Evolutionary conservation across 2,329 filamentous ascomycete species (phyloP).

Genomic region (Verticillium nonalfalfae): DNA sequence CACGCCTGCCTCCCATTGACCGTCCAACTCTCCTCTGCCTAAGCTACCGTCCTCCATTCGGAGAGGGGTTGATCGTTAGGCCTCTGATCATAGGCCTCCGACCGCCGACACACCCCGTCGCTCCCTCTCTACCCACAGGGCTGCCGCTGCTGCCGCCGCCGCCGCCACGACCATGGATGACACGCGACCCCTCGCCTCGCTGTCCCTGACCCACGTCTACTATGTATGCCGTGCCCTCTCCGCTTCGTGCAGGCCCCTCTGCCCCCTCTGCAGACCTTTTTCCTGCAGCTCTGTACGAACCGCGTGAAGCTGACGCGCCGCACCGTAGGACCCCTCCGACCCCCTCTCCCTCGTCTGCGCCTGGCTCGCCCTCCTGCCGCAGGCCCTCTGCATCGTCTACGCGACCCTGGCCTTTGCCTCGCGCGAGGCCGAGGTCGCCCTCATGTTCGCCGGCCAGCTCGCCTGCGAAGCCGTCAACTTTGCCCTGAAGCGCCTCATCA

Average conservation of each 20-base stretch:
- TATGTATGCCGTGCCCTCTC: constrained; percentile 36
- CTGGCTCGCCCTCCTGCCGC: constrained; percentile 89
- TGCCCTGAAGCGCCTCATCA: constrained; percentile 80
- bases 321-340: constrained; percentile 72
- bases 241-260: background rate
- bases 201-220: constrained; percentile 92
- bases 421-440: constrained; percentile 78
- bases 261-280: background rate
- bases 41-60: too few species aligned
- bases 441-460: constrained; percentile 91
- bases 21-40: too few species aligned
- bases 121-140: too few species aligned
- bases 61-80: too few species aligned
- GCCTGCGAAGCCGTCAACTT: constrained; percentile 90
- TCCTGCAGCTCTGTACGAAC: too few species aligned
- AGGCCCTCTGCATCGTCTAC: constrained; percentile 86
- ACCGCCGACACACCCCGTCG: too few species aligned
- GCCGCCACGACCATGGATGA: constrained; percentile 21
- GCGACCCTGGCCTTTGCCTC: constrained; percentile 85
- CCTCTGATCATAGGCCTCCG: too few species aligned
- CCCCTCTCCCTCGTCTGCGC: constrained; percentile 80
- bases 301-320: background rate
- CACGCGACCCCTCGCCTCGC: constrained; percentile 64
- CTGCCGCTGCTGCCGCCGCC: too few species aligned
- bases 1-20: too few species aligned